Conservation (phyloP, 163 green algal species). For the Chlamydomonas reinhardtii region DNA sequence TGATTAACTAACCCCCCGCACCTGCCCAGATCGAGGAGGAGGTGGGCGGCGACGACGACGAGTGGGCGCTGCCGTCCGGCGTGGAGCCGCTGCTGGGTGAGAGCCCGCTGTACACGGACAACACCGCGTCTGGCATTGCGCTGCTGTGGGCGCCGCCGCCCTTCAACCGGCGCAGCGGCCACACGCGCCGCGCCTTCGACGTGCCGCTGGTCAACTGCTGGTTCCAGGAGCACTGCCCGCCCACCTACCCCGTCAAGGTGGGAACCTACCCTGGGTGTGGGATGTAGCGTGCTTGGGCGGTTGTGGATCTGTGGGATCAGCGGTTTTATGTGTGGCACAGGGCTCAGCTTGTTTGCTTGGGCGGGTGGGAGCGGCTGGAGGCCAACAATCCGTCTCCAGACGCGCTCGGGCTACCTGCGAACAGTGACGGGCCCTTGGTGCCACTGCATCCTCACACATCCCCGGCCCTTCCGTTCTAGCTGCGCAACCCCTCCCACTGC, state of each 20-base stretch:
- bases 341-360: no score
- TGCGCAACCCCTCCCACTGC: no score
- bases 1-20: no score
- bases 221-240: conserved; percentile 97
- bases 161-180: conserved; percentile 94
- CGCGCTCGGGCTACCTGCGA: no score
- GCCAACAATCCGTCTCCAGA: no score
- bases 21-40: conserved; percentile 50
- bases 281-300: no score
- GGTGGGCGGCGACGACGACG: conserved; percentile 87
- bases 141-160: conserved; percentile 96
- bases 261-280: neutral
- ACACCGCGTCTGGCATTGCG: conserved; percentile 91
- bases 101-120: conserved; percentile 89
- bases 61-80: conserved; percentile 85
- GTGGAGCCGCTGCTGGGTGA: conserved; percentile 86
- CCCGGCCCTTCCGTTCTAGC: no score
- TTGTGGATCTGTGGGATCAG: no score
- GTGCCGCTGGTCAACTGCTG: conserved; percentile 96
- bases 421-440: no score
- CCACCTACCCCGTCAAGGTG: conserved; percentile 94
- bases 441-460: no score
- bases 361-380: no score
- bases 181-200: conserved; percentile 90
- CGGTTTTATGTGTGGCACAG: no score